These are phyloP conservation scores for Penicillium sp. DNA, from an alignment of 2,329 filamentous ascomycete genomes.

Conservation along the genomic window DNA sequence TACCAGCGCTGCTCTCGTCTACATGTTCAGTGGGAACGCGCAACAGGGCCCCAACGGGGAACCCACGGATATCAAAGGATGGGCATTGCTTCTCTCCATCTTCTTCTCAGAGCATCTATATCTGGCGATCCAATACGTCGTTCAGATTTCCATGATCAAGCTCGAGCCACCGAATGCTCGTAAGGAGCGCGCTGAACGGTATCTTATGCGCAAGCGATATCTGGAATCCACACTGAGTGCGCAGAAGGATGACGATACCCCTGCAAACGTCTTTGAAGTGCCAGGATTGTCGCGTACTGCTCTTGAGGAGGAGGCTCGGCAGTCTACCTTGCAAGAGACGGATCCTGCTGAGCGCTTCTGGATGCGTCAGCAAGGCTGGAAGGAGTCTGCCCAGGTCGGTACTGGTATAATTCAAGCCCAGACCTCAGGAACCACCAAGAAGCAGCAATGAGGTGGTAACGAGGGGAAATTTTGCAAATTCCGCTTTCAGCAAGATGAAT, in stretches of 20 bases:
- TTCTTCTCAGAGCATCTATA: slow-evolving; percentile 89
- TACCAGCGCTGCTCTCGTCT: slow-evolving; percentile 83
- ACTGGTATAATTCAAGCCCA: slow-evolving; percentile 41
- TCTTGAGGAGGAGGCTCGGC: slow-evolving; percentile 46
- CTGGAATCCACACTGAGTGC: slow-evolving; percentile 53
- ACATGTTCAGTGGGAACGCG: slow-evolving; percentile 73
- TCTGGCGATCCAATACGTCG: slow-evolving; percentile 70
- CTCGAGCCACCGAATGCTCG: slow-evolving; percentile 84
- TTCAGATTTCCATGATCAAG: slow-evolving; percentile 72
- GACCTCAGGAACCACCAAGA: slow-evolving; percentile 30
- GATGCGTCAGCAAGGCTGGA: slow-evolving; percentile 47
- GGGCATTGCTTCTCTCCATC: slow-evolving; percentile 78
- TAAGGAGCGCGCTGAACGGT: slow-evolving; percentile 80
- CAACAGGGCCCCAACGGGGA: slow-evolving; percentile 47
- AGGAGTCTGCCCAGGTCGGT: slow-evolving; percentile 42
- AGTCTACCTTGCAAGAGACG: slow-evolving; percentile 33
- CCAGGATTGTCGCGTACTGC: slow-evolving; percentile 28
- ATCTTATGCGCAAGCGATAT: slow-evolving; percentile 74
- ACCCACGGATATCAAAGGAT: slow-evolving; percentile 67
- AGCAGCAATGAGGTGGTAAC: slow-evolving; percentile 29
- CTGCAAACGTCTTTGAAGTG: slow-evolving; percentile 27
- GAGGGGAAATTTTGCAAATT: too few relatives aligned
- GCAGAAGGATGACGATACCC: slow-evolving; percentile 24
- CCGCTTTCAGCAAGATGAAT: neutral
- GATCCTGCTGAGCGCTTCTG: slow-evolving; percentile 43